Base-by-base conservation (phyloP, 2,329 filamentous ascomycete species). In the Colletotrichum limetticola region DNA sequence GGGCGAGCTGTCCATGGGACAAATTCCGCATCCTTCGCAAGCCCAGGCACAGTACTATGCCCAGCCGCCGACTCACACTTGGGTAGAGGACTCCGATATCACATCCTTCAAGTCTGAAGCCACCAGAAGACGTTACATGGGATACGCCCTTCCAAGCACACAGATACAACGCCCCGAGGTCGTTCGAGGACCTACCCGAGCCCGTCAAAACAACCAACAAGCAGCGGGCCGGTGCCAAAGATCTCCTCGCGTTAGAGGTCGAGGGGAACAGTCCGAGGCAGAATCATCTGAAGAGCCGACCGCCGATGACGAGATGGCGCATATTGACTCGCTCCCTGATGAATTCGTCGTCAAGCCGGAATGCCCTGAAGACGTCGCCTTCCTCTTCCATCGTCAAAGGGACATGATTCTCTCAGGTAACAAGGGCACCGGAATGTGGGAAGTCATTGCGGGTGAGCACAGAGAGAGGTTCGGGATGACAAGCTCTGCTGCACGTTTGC, bases 351-450 rank as follows among this genome's bases (percentile, higher is more conserved):
- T 90, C 56, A 86, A 85, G 67, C 78, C 81, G 26, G 82, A 82
- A 22, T 86, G 86, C 30, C 85, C 86, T 1, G 82, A 85, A 2
- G 85, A 88, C 42, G 85, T 88, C 72, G 82, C 82, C 26, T 87
- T 80, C 64, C 83, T 91, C 37, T 86, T 89, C 61, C 81, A 86
- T 30, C 83, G 87, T n/a, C 83, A 87, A 14, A 85, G 84, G 77
- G 77, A 84, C 28, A 83, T 72, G 30, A 56, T 46, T 22, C 11
- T 85, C 75, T 80, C 84, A 19, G 76, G 84, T 24, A 82, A 84
- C 64, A 88, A 87, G 76, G 88, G 89, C 19, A 88, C 88, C 74
- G 87, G 88, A 42, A 90, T 90, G 88, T 91, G 89, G 89, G 85
- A 88, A 28, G 82, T 83, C 52, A 89, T 91, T 70, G 83, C 85